Conservation (phyloP, 768 basidiomycete species). For the Amanita muscaria region DNA sequence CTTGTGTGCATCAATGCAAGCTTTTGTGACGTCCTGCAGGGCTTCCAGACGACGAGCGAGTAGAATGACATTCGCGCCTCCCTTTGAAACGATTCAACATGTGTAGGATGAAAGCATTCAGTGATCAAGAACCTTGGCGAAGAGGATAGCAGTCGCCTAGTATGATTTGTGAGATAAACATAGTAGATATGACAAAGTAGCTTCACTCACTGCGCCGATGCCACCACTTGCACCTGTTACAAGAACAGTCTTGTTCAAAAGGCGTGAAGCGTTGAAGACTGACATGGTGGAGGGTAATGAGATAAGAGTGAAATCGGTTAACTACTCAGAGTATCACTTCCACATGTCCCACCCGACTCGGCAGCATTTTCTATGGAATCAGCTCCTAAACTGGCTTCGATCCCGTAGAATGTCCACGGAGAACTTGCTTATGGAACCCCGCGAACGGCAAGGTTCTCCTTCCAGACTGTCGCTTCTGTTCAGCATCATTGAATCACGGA, state of each 20-base stretch:
- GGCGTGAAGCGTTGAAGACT: slow-evolving; percentile 70
- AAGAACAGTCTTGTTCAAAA: slow-evolving; percentile 80
- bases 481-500: slow-evolving; percentile 2
- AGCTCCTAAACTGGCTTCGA: slow-evolving; percentile 45
- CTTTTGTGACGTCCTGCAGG: slow-evolving; percentile 59
- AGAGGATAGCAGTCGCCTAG: slow-evolving; percentile 84
- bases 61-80: slow-evolving; percentile 82
- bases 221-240: slow-evolving; percentile 87
- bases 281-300: slow-evolving; percentile 39
- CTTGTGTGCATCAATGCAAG: slow-evolving; percentile 61
- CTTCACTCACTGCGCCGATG: slow-evolving; percentile 71
- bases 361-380: slow-evolving; percentile 33
- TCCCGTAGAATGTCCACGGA: slow-evolving; percentile 38
- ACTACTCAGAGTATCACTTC: background rate
- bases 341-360: background rate
- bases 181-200: background rate
- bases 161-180: background rate
- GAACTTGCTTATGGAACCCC: slow-evolving; percentile 43
- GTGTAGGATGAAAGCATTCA: background rate
- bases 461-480: background rate
- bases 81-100: slow-evolving; percentile 38
- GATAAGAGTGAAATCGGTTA: slow-evolving; percentile 1
- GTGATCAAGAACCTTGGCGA: slow-evolving; percentile 56
- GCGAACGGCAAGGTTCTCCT: slow-evolving; percentile 21
- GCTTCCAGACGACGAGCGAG: slow-evolving; percentile 71